Evolutionary conservation across 2,329 filamentous ascomycete genomes (phyloP).

Genomic region (Colletotrichum gigasporum): DNA sequence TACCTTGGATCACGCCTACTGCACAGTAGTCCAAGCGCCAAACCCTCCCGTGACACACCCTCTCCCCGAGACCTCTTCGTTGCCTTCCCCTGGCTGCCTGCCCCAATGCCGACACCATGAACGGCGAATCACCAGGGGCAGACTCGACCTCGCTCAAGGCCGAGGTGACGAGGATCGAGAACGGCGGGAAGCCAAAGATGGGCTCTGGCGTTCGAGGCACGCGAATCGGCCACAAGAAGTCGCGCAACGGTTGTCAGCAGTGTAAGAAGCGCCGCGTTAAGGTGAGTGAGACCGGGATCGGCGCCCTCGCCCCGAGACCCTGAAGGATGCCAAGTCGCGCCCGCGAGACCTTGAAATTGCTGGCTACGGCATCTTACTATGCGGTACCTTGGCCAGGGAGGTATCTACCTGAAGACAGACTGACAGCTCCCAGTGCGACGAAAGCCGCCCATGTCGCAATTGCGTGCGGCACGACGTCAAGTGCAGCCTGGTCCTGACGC

Average conservation of each 20-base stretch:
- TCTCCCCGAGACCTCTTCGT: not conserved
- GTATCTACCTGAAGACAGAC: not conserved
- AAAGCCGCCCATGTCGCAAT: conserved; percentile 25
- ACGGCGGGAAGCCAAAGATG: not conserved
- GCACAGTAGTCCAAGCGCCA: conserved; percentile 21
- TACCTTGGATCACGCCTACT: conserved; percentile 3
- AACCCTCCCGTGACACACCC: conserved; percentile 15
- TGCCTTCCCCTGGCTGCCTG: not conserved
- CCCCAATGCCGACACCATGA: conserved; percentile 13
- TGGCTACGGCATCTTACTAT: not conserved
- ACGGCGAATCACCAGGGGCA: conserved; percentile 1
- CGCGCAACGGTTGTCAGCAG: conserved; percentile 28
- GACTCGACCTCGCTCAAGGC: conserved; percentile 21
- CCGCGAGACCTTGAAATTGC: not conserved
- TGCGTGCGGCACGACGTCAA: conserved; percentile 27
- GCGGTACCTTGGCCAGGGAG: no score
- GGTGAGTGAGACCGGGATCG: conserved; percentile 7
- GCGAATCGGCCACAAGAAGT: conserved; percentile 29
- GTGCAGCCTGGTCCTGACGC: conserved; percentile 22
- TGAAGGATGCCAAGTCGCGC: not conserved
- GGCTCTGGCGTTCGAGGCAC: conserved; percentile 12
- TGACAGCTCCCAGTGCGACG: conserved; percentile 24
- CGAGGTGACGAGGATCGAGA: conserved; percentile 13
- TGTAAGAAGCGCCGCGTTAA: conserved; percentile 30
- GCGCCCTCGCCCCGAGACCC: no score